A percentile compares a stretch with the other conserved stretches of the same genome.
Evolutionary conservation across 805 yeast genomes (phyloP).

Genomic region (Yamadazyma phyllophila): DNA sequence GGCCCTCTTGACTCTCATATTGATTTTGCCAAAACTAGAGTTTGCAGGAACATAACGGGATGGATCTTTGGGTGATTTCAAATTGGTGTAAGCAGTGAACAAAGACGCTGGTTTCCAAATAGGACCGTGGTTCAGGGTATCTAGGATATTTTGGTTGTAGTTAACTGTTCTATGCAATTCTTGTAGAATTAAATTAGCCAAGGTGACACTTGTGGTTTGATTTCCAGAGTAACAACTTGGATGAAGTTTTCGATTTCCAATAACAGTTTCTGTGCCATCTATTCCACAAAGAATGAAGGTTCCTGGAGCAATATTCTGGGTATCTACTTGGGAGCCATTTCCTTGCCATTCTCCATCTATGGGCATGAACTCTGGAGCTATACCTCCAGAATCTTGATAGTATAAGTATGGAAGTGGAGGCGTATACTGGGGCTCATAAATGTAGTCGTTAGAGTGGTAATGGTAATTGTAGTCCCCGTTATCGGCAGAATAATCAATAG

Average conservation of each 20-base stretch:
- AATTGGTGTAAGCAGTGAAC: constrained; percentile 31
- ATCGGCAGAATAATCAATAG: neutral
- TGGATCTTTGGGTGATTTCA: constrained; percentile 19
- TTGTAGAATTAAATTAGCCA: neutral
- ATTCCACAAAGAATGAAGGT: constrained; percentile 2
- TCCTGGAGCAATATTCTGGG: neutral
- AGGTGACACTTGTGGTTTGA: neutral
- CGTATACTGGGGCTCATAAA: neutral
- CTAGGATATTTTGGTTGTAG: neutral
- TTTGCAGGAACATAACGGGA: constrained; percentile 25
- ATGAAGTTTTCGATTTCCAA: neutral
- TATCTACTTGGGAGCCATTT: neutral
- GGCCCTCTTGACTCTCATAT: constrained; percentile 39
- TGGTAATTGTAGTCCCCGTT: neutral
- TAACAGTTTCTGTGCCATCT: constrained; percentile 1
- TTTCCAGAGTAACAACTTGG: neutral
- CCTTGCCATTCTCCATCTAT: neutral
- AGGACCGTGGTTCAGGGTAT: neutral
- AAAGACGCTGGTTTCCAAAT: constrained; percentile 33
- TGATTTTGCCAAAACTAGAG: constrained; percentile 40
- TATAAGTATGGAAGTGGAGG: neutral
- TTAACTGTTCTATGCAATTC: neutral
- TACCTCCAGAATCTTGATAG: neutral
- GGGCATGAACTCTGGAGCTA: neutral
- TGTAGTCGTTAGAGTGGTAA: neutral